phyloP scores from a whole-genome alignment of 2,329 filamentous ascomycete genomes.

The Ilyonectria robusta region DNA sequence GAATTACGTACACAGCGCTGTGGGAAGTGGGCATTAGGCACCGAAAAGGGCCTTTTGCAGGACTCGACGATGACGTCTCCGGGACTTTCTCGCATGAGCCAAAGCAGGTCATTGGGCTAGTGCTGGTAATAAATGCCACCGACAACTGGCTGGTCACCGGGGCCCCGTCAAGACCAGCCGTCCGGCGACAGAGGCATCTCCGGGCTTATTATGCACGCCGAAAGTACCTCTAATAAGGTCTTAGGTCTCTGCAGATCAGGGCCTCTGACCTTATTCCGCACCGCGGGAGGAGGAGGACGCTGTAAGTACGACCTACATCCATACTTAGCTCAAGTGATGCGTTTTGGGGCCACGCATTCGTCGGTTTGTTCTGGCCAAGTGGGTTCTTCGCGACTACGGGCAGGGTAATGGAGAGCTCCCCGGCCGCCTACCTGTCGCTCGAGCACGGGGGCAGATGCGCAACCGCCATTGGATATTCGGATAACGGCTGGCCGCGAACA shows the following conservation, averaged over 20 bases:
- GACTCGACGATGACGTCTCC: constrained; percentile 35
- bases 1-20: constrained; percentile 25
- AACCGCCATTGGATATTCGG: constrained; percentile 48
- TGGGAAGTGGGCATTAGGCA: constrained; percentile 5
- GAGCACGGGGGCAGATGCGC: constrained; percentile 51
- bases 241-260: too few relatives aligned
- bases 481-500: constrained; percentile 29
- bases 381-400: neutral
- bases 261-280: neutral
- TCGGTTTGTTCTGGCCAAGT: neutral
- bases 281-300: neutral
- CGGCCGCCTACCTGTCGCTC: constrained; percentile 46
- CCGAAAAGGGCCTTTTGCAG: constrained; percentile 7
- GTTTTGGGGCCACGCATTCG: neutral
- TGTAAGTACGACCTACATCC: neutral
- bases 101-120: constrained; percentile 29
- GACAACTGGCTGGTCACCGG: neutral
- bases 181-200: neutral
- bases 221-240: too few relatives aligned
- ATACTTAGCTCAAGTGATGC: neutral
- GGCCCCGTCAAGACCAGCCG: constrained; percentile 12
- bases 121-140: constrained; percentile 31
- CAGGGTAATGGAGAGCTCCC: constrained; percentile 18
- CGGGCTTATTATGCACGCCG: too few relatives aligned
- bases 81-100: constrained; percentile 36